phyloP scores from a whole-genome alignment of 2,329 filamentous ascomycete species.

The Aureobasidium zeae region DNA sequence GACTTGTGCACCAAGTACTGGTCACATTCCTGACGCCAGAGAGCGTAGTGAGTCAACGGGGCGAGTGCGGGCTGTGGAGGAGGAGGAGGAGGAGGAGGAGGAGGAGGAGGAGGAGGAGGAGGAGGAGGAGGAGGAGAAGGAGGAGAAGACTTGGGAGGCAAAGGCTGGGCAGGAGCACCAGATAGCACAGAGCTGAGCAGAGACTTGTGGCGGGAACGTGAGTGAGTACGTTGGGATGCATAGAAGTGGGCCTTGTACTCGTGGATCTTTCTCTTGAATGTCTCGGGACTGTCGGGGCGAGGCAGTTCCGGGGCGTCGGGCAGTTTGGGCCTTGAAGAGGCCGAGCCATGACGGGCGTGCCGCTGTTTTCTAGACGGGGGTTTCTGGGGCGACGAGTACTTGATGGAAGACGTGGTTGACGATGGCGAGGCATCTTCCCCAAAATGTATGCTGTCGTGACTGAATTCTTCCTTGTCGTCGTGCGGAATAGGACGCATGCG shows the following conservation, averaged over 20 bases:
- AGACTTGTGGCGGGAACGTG: slow-evolving; percentile 4
- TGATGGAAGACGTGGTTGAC: background rate
- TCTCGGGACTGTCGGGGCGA: slow-evolving; percentile 1
- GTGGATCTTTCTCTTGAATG: slow-evolving; percentile 5
- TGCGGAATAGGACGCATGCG: background rate
- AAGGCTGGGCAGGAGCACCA: background rate
- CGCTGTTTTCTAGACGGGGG: slow-evolving; percentile 7
- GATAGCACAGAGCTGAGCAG: background rate
- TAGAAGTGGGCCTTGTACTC: slow-evolving; percentile 9
- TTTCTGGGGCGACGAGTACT: background rate
- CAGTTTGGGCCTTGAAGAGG: slow-evolving; percentile 2
- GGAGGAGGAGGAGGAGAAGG: background rate
- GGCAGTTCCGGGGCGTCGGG: slow-evolving; percentile 2
- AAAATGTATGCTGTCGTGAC: slow-evolving; percentile 5
- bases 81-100: background rate
- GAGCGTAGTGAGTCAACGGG: background rate
- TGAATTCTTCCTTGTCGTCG: slow-evolving; percentile 5
- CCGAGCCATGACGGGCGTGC: slow-evolving; percentile 1
- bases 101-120: background rate
- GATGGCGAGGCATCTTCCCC: background rate
- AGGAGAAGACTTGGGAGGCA: too few relatives aligned
- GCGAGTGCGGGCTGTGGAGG: background rate
- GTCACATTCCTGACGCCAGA: slow-evolving; percentile 10
- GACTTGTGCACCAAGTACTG: slow-evolving; percentile 1
- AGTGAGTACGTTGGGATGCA: background rate